A percentile compares a stretch with the other conserved stretches of the same genome.
These are phyloP conservation scores for Scheffersomyces ergatensis DNA, from an alignment of 805 yeast species.

Conservation along the genomic window DNA sequence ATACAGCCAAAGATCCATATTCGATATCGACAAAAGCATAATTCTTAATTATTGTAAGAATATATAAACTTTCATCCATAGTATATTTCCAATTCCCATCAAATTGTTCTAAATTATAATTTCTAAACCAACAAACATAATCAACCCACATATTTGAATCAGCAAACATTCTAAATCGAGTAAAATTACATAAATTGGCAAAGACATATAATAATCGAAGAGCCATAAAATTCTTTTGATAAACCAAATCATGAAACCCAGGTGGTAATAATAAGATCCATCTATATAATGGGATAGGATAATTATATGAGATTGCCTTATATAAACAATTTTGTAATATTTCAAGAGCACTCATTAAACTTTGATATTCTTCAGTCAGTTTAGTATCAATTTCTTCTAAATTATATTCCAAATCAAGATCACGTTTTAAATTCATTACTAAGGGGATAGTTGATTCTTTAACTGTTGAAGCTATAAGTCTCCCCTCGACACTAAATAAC, in stretches of 20 bases:
- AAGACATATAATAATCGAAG: constrained; percentile 20
- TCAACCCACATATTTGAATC: constrained; percentile 27
- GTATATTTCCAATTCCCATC: constrained; percentile 1
- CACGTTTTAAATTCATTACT: not conserved
- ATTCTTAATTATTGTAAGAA: not conserved
- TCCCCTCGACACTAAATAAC: not conserved
- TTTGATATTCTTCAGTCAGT: constrained; percentile 1
- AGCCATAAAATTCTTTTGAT: constrained; percentile 20
- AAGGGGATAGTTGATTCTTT: not conserved
- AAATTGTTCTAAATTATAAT: not conserved
- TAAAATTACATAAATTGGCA: constrained; percentile 15
- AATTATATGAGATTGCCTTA: constrained; percentile 12
- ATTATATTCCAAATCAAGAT: constrained; percentile 3
- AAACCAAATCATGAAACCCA: constrained; percentile 15
- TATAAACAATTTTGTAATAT: constrained; percentile 11
- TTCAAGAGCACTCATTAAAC: constrained; percentile 5
- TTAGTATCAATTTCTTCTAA: constrained; percentile 2
- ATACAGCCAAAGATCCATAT: not conserved
- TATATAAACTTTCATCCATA: not conserved
- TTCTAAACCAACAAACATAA: constrained; percentile 16
- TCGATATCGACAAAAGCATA: not conserved
- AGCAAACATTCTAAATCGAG: constrained; percentile 18
- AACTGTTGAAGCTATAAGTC: not conserved
- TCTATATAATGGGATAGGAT: constrained; percentile 30
- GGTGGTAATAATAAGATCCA: constrained; percentile 18